Evolutionary conservation across 2,329 filamentous ascomycete genomes (phyloP), one percentile per base, ranked within the genome.

Genomic region (Colletotrichum navitas): DNA sequence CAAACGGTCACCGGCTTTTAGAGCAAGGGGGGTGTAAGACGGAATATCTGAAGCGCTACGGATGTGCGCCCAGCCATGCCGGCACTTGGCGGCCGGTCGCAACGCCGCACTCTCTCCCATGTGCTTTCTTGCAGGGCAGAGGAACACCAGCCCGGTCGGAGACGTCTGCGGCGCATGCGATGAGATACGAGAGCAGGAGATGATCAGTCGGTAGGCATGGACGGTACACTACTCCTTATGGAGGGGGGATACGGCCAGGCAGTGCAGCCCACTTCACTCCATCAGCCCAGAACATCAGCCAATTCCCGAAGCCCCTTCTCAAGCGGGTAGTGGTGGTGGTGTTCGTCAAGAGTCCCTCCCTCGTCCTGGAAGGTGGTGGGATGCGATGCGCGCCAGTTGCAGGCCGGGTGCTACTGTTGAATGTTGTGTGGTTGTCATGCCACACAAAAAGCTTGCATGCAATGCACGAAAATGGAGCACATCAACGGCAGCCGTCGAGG

Each of bases 401-500:
- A 52, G 24, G 49, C 47, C n/a, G 34, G 34, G 5, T 12, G 49
- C 24, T 63, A 14, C 32, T 26, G 29, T 49, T 61, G 43, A 56
- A n/a, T 18, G 59, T 18, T 39, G 59, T 62, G 32, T 24, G 32
- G 47, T 63, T 43, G 36, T 41, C 24, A 29, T 54, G 61, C 61
- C 24, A 39, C 49, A 34, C 36, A 43, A 54, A 67, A 71, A 52
- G 51, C 65, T 55, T 63, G 65, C 65, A 68, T 71, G 59, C 58
- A 60, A 71, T 71, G 68, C 68, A 71, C 54, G 52, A 61, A 29
- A 71, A 71, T 60, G 68, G 68, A 61, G 64, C 47, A 54, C 65
- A 41, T 68, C 54, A 51, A 58, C 59, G 68, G 45, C 68, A 68
- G 16, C 41, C 68, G 59, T 68, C 59, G 59, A 68, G 54, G 65